Conservation (phyloP, 345 rosid species). For the Adansonia digitata region DNA sequence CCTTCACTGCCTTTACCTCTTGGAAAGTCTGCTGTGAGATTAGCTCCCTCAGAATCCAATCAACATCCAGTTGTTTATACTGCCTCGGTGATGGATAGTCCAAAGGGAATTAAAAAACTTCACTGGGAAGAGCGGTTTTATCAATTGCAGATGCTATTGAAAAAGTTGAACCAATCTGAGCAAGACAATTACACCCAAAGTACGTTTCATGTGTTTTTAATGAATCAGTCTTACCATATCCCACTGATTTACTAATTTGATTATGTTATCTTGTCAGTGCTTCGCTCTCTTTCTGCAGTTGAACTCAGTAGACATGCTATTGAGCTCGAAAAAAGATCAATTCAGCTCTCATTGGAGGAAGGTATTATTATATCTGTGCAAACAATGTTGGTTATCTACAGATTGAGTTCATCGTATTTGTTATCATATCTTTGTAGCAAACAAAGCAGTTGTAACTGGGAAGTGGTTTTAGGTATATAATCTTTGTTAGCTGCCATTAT, state of each 20-base stretch:
- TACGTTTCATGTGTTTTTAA: conserved; percentile 27
- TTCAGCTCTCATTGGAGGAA: conserved; percentile 92
- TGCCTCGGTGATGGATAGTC: conserved; percentile 22
- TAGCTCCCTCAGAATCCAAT: conserved; percentile 30
- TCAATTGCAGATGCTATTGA: conserved; percentile 53
- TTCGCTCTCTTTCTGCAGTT: conserved; percentile 61
- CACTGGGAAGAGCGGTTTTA: conserved; percentile 73
- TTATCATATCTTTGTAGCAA: no score
- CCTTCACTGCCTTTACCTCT: conserved; percentile 36
- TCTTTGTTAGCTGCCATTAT: no score
- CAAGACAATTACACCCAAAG: conserved; percentile 58
- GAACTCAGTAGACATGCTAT: conserved; percentile 87
- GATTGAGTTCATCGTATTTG: no score
- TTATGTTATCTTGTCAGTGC: conserved; percentile 43
- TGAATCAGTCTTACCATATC: neutral
- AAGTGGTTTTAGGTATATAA: neutral
- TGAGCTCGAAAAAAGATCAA: conserved; percentile 88
- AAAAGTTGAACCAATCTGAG: conserved; percentile 53
- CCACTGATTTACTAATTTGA: no score
- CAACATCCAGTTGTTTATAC: conserved; percentile 20
- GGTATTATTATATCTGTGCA: no score
- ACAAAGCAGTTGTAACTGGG: no score
- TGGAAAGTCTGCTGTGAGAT: conserved; percentile 35
- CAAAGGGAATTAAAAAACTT: conserved; percentile 30
- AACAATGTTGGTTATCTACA: no score